A percentile compares a stretch with the other conserved stretches of the same genome.
These are phyloP conservation scores for Spergularia bocconei DNA, from an alignment of 148 eudicot species.

Conservation along the genomic window DNA sequence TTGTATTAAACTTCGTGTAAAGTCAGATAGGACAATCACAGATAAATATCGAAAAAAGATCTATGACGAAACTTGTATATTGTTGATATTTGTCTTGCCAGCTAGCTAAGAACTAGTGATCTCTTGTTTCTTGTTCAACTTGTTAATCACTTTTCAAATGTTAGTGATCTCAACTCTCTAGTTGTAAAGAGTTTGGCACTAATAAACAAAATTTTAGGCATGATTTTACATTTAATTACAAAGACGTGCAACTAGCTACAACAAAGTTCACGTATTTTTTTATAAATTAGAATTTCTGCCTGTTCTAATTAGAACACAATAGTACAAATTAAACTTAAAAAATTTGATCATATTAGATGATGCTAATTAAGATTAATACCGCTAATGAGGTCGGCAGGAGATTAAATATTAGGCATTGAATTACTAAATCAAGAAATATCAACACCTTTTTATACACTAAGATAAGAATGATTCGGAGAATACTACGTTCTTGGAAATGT, in stretches of 20 bases:
- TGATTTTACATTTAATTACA: not conserved
- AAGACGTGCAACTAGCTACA: no score
- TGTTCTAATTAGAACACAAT: no score
- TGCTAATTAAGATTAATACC: not conserved
- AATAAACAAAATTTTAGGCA: not conserved
- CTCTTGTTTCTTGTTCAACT: not conserved
- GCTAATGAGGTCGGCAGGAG: slow-evolving; percentile 23
- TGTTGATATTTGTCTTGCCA: no score
- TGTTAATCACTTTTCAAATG: not conserved
- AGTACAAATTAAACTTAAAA: no score
- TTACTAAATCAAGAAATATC: not conserved
- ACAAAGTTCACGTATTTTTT: no score
- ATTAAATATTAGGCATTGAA: not conserved
- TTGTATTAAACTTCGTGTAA: not conserved
- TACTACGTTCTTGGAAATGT: not conserved
- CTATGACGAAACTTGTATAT: no score
- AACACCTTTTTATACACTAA: not conserved
- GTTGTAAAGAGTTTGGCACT: not conserved
- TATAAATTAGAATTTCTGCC: no score
- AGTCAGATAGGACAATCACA: no score
- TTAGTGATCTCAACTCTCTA: not conserved
- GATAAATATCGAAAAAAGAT: no score
- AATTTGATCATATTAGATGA: not conserved
- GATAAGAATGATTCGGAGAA: not conserved
- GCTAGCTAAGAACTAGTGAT: not conserved